Percentiles rank a stretch among this genome's conserved stretches.
Conservation (phyloP, 148 eudicot genomes). For the Fallopia convolvulus region DNA sequence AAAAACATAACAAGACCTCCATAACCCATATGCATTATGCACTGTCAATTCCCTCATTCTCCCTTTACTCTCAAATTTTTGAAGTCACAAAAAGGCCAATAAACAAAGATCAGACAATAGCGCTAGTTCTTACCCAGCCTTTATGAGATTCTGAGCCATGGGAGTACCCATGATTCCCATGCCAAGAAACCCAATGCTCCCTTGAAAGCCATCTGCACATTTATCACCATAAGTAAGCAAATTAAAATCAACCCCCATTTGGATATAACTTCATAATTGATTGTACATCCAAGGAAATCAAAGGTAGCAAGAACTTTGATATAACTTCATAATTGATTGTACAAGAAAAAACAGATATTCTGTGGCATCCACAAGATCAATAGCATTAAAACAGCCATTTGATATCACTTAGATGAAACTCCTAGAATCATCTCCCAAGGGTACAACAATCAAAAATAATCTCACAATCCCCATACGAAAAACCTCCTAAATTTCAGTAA, state of each 20-base stretch:
- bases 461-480: background rate
- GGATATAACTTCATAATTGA: conserved; percentile 5
- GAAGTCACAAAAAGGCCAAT: background rate
- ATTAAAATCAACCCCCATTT: background rate
- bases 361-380: background rate
- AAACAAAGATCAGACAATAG: background rate
- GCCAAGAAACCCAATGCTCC: conserved; percentile 81
- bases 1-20: background rate
- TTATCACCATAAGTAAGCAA: conserved; percentile 8
- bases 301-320: background rate
- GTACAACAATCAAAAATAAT: background rate
- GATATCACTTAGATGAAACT: background rate
- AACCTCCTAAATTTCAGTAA: background rate
- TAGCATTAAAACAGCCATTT: background rate
- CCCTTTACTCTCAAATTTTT: background rate
- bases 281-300: background rate
- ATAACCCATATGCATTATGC: background rate
- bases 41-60: background rate
- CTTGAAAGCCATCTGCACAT: conserved; percentile 49
- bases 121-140: conserved; percentile 60
- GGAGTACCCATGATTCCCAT: conserved; percentile 97
- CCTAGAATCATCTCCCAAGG: background rate
- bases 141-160: conserved; percentile 86
- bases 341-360: background rate
- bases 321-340: background rate